These are phyloP conservation scores for Phytophthora multivora DNA, from an alignment of 352 stramenopile genomes.

Conservation along the genomic window DNA sequence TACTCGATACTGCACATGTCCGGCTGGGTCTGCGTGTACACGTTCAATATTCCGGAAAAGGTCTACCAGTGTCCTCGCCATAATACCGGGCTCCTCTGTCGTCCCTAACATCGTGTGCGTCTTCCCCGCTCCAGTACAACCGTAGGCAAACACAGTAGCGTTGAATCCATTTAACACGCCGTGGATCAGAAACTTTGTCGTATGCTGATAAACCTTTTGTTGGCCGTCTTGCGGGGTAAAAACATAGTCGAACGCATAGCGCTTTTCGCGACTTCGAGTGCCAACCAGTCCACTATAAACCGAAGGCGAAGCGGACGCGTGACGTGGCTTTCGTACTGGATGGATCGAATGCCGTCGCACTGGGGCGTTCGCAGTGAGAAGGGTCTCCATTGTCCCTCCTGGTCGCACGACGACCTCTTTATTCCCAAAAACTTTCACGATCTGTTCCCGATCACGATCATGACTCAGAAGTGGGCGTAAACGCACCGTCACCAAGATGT, in stretches of 20 bases:
- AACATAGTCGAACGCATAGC: constrained; percentile 91
- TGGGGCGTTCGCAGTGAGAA: constrained; percentile 12
- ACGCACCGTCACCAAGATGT: constrained; percentile 90
- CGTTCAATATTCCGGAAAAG: constrained; percentile 78
- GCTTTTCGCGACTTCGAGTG: constrained; percentile 66
- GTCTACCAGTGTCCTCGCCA: constrained; percentile 86
- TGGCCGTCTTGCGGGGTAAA: constrained; percentile 76
- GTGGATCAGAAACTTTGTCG: constrained; percentile 89
- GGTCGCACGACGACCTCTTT: constrained; percentile 80
- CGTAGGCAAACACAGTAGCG: constrained; percentile 92
- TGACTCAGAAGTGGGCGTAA: constrained; percentile 82
- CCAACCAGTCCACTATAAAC: constrained; percentile 4
- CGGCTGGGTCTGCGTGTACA: constrained; percentile 21
- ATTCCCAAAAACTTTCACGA: constrained; percentile 85
- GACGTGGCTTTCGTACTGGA: constrained; percentile 40
- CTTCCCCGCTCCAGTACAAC: constrained; percentile 89
- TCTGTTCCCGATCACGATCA: constrained; percentile 69
- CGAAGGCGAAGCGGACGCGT: constrained; percentile 34
- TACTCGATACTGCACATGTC: constrained; percentile 46
- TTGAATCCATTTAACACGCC: constrained; percentile 90
- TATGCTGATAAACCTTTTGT: constrained; percentile 84
- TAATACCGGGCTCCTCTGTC: constrained; percentile 83
- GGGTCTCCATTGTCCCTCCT: constrained; percentile 10
- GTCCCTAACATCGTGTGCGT: constrained; percentile 93
- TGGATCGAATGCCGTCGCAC: constrained; percentile 30